phyloP scores from a whole-genome alignment of 2,329 filamentous ascomycete genomes.

The Alternaria ethzedia region DNA sequence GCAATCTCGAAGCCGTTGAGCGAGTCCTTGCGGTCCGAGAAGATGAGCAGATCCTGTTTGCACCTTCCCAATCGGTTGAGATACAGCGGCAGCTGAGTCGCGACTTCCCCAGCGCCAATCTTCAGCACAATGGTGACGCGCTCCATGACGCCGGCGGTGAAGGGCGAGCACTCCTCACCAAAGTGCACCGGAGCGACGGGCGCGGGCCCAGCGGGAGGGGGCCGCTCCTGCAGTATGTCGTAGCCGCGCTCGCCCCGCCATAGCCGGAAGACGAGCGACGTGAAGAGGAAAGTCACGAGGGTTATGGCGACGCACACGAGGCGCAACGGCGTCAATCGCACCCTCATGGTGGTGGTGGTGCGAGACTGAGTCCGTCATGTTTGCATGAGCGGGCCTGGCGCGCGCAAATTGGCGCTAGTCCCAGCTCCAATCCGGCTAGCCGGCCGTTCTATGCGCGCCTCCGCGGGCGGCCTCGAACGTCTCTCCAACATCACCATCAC shows the following conservation, averaged over 20 bases:
- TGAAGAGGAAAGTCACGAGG: constrained; percentile 29
- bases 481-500: not conserved
- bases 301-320: constrained; percentile 38
- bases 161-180: constrained; percentile 43
- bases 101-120: constrained; percentile 64
- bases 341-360: constrained; percentile 38
- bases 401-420: constrained; percentile 13
- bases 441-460: not conserved
- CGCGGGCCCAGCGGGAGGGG: constrained; percentile 26
- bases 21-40: constrained; percentile 65
- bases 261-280: constrained; percentile 28
- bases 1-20: constrained; percentile 57
- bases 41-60: constrained; percentile 62
- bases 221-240: constrained; percentile 37
- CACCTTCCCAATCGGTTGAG: constrained; percentile 62
- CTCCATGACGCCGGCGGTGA: constrained; percentile 40
- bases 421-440: constrained; percentile 10
- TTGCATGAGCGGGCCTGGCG: constrained; percentile 14
- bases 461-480: not conserved
- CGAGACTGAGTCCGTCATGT: constrained; percentile 17
- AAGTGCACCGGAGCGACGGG: constrained; percentile 29
- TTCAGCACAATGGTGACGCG: constrained; percentile 64
- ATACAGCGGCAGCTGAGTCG: constrained; percentile 63
- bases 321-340: constrained; percentile 46
- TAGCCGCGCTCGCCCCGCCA: constrained; percentile 39